These are phyloP conservation scores for Leccinum ochraceum DNA, from an alignment of 768 basidiomycete genomes.

Conservation along the genomic window DNA sequence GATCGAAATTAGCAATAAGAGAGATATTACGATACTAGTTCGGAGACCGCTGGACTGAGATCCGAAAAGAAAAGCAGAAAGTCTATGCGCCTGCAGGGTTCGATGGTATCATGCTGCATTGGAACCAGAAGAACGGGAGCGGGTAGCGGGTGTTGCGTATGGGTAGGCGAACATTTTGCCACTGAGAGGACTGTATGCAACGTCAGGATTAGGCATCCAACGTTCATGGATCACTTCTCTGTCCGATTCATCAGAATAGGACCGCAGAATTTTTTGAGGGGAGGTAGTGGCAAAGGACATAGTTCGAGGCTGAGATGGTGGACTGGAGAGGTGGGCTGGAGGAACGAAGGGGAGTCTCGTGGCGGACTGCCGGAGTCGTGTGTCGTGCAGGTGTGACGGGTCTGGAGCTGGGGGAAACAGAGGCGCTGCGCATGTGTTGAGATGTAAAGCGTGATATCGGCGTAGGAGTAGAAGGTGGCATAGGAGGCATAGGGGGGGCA, in stretches of 20 bases:
- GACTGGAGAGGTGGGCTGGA: conserved; percentile 32
- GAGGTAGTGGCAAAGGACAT: conserved; percentile 48
- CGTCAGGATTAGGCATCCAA: conserved; percentile 57
- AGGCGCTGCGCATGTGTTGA: conserved; percentile 58
- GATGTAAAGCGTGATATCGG: conserved; percentile 54
- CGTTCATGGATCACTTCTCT: conserved; percentile 57
- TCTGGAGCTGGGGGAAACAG: conserved; percentile 40
- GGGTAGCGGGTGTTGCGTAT: conserved; percentile 25
- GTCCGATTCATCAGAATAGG: conserved; percentile 66
- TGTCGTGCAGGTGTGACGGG: conserved; percentile 36
- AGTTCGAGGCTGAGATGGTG: conserved; percentile 46
- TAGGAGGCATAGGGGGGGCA: conserved; percentile 36
- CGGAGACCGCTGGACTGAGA: conserved; percentile 28
- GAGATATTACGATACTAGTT: conserved; percentile 36
- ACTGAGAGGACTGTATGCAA: conserved; percentile 39
- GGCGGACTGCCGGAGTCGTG: conserved; percentile 28
- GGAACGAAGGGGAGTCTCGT: conserved; percentile 34
- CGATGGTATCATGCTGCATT: conserved; percentile 36
- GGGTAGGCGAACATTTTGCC: conserved; percentile 32
- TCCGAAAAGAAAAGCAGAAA: conserved; percentile 20
- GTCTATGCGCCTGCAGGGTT: conserved; percentile 28
- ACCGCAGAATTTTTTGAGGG: conserved; percentile 57
- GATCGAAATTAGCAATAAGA: conserved; percentile 38
- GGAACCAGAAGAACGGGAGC: conserved; percentile 36
- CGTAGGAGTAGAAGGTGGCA: conserved; percentile 45